Conservation (phyloP, 345 rosid genomes). For the Clausena lansium region DNA sequence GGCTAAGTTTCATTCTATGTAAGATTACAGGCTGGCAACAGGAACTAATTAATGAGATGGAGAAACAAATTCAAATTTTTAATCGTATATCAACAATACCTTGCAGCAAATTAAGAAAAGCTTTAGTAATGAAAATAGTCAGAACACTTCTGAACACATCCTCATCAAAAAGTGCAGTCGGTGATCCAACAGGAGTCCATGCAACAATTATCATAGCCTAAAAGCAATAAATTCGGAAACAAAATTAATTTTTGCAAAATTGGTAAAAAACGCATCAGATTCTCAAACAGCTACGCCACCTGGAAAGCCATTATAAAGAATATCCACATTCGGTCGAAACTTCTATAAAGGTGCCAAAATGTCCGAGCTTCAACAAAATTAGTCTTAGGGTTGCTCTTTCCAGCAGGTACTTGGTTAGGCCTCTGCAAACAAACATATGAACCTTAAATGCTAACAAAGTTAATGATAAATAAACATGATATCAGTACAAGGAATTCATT, state of each 20-base stretch:
- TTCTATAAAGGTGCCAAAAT: slow-evolving; percentile 88
- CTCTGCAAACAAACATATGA: slow-evolving; percentile 40
- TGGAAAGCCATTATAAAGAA: slow-evolving; percentile 83
- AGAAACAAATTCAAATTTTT: background rate
- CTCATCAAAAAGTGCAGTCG: slow-evolving; percentile 52
- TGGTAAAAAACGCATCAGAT: slow-evolving; percentile 12
- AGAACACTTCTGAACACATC: slow-evolving; percentile 58
- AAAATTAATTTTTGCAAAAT: slow-evolving; percentile 12
- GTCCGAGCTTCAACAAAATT: slow-evolving; percentile 98
- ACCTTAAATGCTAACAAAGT: background rate
- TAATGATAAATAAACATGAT: background rate
- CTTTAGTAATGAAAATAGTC: slow-evolving; percentile 83
- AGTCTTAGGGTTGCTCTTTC: slow-evolving; percentile 81
- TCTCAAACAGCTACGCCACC: slow-evolving; percentile 38
- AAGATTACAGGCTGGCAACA: too few species aligned
- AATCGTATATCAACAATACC: slow-evolving; percentile 38
- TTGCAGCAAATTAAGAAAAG: slow-evolving; percentile 85
- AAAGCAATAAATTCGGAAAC: slow-evolving; percentile 24
- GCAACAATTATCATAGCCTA: slow-evolving; percentile 95
- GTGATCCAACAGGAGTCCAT: slow-evolving; percentile 72
- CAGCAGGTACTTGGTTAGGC: slow-evolving; percentile 38
- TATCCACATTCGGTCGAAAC: slow-evolving; percentile 99
- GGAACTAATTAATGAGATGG: background rate
- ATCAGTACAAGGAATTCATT: background rate
- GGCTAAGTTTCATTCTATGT: background rate